Base-by-base conservation (phyloP, 768 basidiomycete genomes). In the Cystofilobasidium bisporidii region DNA sequence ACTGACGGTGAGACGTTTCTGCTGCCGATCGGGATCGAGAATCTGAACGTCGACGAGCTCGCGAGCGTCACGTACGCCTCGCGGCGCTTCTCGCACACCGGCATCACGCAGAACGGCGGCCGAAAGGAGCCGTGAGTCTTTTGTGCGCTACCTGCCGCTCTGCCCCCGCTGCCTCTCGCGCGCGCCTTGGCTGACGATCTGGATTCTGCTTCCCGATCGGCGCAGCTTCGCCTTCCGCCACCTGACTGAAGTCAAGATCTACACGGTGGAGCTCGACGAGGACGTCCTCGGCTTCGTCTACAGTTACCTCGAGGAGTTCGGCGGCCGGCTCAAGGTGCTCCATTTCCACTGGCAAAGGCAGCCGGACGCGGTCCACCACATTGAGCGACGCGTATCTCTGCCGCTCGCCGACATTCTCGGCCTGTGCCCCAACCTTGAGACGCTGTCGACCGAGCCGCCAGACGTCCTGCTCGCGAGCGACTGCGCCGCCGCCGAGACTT, bases 41-140 rank as follows among this genome's bases (percentile, higher is more conserved):
- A 56, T 17, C 26, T 56, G 12, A 56, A 56, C 30, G 12, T 11
- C 15, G 53, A 56, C 53, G 53, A 56, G 30, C 53, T 56, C 15
- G 32, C 53, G 28, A 30, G 10, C 28, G 53, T 32, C 12, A 56
- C 53, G 28, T 56, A 56, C 30, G 53, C 53, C 28, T 26, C 53
- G 28, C 26, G 30, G 2, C 53, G 53, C 28, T 56, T 56, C 53
- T 56, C 53, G 14, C 53, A 56, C 53, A 56, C 53, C 2, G 53
- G 53, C 53, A 9, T 56, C 5, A 56, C 53, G 3, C 53, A 56
- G 28, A 56, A 56, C 53, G 53, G 53, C 26, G 53, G 53, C 28
- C 26, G 53, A 3, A 56, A 56, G 53, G 28, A 28, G 17, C 28
- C 12, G 53, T 56, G 14, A 17, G 53, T 56, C n/a, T n/a, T n/a